Base-by-base conservation (phyloP, 345 rosid genomes). In the Melastoma malabathricum region DNA sequence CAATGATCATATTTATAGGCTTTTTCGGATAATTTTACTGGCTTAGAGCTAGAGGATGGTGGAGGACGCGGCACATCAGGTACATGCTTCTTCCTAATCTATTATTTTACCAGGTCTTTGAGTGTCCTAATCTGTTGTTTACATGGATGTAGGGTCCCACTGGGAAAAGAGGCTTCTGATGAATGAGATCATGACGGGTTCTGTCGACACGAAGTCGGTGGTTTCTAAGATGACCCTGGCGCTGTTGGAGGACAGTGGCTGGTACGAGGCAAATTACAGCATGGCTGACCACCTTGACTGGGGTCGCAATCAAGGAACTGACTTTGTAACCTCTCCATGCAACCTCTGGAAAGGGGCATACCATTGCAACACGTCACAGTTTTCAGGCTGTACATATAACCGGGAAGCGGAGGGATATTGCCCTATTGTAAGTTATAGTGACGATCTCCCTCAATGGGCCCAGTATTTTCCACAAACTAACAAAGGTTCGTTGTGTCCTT, bases 61-160 rank as follows among this genome's bases (percentile, higher is more conserved):
- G 98, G 98, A 65, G 98, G 98, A 44, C 97, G 97, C 50, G 98
- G 98, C 59, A 92, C 98, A 59, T 87, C 98, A 56, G 92, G 92
- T 83, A 53, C 31, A 27, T 27, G 6, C 54, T 48, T 59, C 22
- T 57, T 27, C 31, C 6, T 3, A 2, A 27, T 38, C 39, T 5
- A 14, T 23, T 19, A 20, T n/a, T 16, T 41, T 47, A 31, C 31
- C 6, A 27, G 31, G 4, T 27, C 31, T 27, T 27, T 27, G 31
- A 27, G 4, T 27, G 31, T 27, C 31, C 6, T 3, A 6, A 27
- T 27, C 31, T 39, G 45, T 25, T 48, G 38, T 23, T 43, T 31
- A 45, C 58, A 52, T 59, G 15, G 8, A 13, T 59, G 57, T 74
- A 83, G 98, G 98, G 58, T 92, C 98, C 50, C 98, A 92, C 65